These are phyloP conservation scores for Phyllosticta paracitricarpa DNA, from an alignment of 2,329 filamentous ascomycete genomes.

Conservation along the genomic window DNA sequence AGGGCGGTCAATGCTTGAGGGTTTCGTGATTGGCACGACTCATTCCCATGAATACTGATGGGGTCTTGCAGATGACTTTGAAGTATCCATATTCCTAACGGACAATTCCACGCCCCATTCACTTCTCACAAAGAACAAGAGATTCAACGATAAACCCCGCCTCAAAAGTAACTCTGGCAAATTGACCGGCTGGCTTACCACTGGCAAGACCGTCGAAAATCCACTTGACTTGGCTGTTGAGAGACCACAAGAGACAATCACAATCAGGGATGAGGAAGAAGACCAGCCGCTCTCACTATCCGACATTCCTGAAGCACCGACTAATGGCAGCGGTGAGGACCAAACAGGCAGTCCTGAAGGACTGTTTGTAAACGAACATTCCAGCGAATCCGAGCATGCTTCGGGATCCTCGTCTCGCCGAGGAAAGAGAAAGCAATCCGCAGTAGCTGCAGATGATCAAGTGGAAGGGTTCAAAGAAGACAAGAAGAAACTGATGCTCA, in stretches of 20 bases:
- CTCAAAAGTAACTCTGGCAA: slow-evolving; percentile 37
- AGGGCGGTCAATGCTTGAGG: background rate
- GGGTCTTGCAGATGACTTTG: slow-evolving; percentile 68
- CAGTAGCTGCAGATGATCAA: slow-evolving; percentile 9
- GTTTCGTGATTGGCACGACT: background rate
- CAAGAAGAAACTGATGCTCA: slow-evolving; percentile 84
- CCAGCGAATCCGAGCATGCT: slow-evolving; percentile 22
- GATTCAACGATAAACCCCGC: slow-evolving; percentile 40
- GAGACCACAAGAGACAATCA: slow-evolving; percentile 34
- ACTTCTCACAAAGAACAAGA: slow-evolving; percentile 75
- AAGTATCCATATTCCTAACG: slow-evolving; percentile 87
- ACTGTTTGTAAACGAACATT: slow-evolving; percentile 21
- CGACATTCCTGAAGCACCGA: slow-evolving; percentile 44
- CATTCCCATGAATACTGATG: background rate
- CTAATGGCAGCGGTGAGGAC: background rate
- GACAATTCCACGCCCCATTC: slow-evolving; percentile 71
- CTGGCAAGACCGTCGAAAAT: slow-evolving; percentile 27
- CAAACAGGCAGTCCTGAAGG: slow-evolving; percentile 20
- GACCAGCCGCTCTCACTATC: slow-evolving; percentile 41
- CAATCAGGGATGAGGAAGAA: slow-evolving; percentile 49
- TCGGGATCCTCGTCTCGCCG: background rate
- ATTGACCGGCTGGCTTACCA: slow-evolving; percentile 37
- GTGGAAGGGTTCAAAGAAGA: slow-evolving; percentile 57
- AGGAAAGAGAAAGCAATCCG: background rate
- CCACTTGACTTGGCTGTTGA: slow-evolving; percentile 33